Evolutionary conservation across 331 rosid species (phyloP).

Genomic region (Erythrophleum ivorense): DNA sequence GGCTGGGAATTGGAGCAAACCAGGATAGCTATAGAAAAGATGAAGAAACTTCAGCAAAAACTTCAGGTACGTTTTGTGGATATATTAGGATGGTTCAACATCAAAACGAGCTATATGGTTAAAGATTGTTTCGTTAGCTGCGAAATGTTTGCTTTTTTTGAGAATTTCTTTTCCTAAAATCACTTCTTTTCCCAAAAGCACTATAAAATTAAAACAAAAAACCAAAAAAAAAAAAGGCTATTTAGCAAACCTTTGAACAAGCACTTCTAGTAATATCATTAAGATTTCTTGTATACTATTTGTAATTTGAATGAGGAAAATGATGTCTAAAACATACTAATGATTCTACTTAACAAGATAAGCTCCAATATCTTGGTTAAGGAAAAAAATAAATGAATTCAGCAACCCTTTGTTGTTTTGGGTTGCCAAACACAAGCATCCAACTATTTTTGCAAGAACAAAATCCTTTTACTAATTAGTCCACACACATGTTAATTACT

Average conservation of each 20-base stretch:
- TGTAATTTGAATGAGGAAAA: no score
- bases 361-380: no score
- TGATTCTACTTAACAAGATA: no score
- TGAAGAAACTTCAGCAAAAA: conserved; percentile 58
- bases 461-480: no score
- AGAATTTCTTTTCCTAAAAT: no score
- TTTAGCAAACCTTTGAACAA: background rate
- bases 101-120: background rate
- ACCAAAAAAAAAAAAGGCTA: background rate
- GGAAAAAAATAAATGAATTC: no score
- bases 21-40: conserved; percentile 57
- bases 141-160: no score
- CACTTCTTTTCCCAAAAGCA: background rate
- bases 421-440: no score
- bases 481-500: no score
- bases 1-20: conserved; percentile 63
- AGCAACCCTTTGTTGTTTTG: background rate
- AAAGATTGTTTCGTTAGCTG: no score
- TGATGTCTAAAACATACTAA: no score
- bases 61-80: background rate
- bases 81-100: background rate
- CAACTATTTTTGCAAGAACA: no score
- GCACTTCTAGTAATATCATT: background rate
- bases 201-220: background rate
- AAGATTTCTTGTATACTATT: background rate